phyloP scores from a whole-genome alignment of 2,329 filamentous ascomycete species.

The Pseudofabraea citricarpa region DNA sequence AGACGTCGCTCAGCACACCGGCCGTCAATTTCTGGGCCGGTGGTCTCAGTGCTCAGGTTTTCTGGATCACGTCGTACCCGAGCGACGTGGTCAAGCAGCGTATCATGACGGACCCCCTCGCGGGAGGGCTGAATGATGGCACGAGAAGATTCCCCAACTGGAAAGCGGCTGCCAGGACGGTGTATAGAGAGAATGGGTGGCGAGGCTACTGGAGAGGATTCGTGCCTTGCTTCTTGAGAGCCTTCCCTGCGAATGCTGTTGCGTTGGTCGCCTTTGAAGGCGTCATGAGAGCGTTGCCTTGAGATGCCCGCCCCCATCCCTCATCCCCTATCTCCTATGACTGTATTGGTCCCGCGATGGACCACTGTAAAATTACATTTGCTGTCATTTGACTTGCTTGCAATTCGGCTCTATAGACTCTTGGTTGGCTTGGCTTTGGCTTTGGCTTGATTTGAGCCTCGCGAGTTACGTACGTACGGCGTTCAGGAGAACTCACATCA shows the following conservation, averaged over 20 bases:
- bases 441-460: too few relatives aligned
- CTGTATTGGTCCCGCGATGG: too few relatives aligned
- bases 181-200: slow-evolving; percentile 71
- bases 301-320: too few relatives aligned
- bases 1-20: slow-evolving; percentile 69
- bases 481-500: too few relatives aligned
- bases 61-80: slow-evolving; percentile 91
- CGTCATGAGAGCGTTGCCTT: slow-evolving; percentile 67
- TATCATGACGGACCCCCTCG: slow-evolving; percentile 92
- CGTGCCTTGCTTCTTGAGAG: slow-evolving; percentile 84
- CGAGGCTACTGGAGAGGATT: slow-evolving; percentile 92
- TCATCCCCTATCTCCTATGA: too few relatives aligned
- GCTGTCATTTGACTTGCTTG: too few relatives aligned
- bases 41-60: slow-evolving; percentile 85
- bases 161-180: slow-evolving; percentile 72
- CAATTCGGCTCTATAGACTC: too few relatives aligned
- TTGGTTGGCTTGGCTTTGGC: too few relatives aligned
- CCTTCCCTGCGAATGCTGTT: slow-evolving; percentile 94
- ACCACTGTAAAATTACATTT: too few relatives aligned
- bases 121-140: slow-evolving; percentile 62
- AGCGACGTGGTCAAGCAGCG: slow-evolving; percentile 93
- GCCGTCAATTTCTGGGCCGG: slow-evolving; percentile 97
- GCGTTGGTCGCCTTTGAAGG: slow-evolving; percentile 91
- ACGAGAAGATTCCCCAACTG: slow-evolving; percentile 66
- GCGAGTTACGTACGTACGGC: too few relatives aligned